Evolutionary conservation across 106 monocot species (phyloP).

Genomic region (Posidonia australis): DNA sequence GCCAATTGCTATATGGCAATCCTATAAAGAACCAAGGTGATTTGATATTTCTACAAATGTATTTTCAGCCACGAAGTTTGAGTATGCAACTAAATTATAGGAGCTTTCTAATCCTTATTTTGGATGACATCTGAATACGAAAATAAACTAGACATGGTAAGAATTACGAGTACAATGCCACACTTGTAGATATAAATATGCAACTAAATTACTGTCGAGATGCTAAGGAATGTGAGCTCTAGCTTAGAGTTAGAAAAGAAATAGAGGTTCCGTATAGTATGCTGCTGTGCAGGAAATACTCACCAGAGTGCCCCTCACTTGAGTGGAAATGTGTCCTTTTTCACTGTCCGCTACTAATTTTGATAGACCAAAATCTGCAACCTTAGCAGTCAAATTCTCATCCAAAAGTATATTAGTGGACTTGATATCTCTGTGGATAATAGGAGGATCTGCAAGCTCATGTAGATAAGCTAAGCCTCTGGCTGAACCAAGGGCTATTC

Average conservation of each 20-base stretch:
- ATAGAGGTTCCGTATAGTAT: not conserved
- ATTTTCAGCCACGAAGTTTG: too few species aligned
- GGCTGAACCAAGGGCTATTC: constrained; percentile 48
- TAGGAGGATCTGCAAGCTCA: constrained; percentile 77
- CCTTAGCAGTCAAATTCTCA: constrained; percentile 55
- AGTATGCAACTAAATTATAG: too few species aligned
- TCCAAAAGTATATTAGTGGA: constrained; percentile 70
- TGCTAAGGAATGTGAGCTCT: too few species aligned
- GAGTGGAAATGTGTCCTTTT: constrained; percentile 43
- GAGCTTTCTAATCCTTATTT: not conserved
- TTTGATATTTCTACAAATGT: too few species aligned
- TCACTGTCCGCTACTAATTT: constrained; percentile 29
- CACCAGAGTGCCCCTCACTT: constrained; percentile 86
- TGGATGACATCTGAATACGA: not conserved
- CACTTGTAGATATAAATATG: too few species aligned
- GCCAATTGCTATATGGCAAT: not conserved
- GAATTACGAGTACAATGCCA: too few species aligned
- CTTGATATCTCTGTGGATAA: constrained; percentile 81
- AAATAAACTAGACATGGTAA: not conserved
- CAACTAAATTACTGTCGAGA: too few species aligned
- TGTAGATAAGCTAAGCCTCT: constrained; percentile 76
- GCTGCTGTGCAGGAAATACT: not conserved
- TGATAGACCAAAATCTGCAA: constrained; percentile 79
- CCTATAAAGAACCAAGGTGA: too few species aligned
- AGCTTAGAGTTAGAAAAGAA: too few species aligned